Evolutionary conservation across 306 rosid genomes (phyloP), one percentile per base, ranked within the genome.

Genomic region (Vachellia collinsii): DNA sequence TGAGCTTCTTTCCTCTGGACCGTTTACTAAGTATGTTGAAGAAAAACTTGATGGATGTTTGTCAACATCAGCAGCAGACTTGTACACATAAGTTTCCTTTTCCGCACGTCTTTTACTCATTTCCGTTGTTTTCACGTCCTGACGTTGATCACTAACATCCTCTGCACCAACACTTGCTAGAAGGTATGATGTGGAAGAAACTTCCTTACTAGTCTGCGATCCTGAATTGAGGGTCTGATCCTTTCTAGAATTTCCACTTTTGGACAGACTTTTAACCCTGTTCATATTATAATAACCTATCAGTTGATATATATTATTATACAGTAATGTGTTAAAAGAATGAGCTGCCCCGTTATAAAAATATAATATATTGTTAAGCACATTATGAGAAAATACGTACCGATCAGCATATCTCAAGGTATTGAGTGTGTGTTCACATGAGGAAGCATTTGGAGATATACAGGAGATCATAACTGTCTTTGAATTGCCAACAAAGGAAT

Each of bases 361-460:
- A 73, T 50, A 47, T 12, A 47, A 47, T 47, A 65, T 59, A 59
- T 74, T 56, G 51, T 59, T 66, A 81, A 79, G 38, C 72, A 67
- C 80, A 72, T 5, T 20, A 76, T 19, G 72, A 34, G 34, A 66
- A 75, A 79, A 67, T 42, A 53, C 87, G 36, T 85, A 93, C 99
- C 99, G 82, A 77, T 94, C 99, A 19, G 99, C 99, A 85, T 93
- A 94, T 94, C 99, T 92, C 90, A 94, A 83, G 77, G 99, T 94
- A 64, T 94, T 94, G 67, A 94, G 92, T 8, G 99, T 94, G 80
- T 94, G 99, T 81, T 94, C 99, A 66, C 99, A 93, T 29, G 99
- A 94, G 58, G 94, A 92, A 16, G 97, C 97, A 87, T 94, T 94
- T 63, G 99, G 99, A 76, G 99, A 94, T 84, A 94, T 94, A 85